These are phyloP conservation scores for Liquidambar formosana DNA, from an alignment of 164 flowering plant species.

Conservation along the genomic window DNA sequence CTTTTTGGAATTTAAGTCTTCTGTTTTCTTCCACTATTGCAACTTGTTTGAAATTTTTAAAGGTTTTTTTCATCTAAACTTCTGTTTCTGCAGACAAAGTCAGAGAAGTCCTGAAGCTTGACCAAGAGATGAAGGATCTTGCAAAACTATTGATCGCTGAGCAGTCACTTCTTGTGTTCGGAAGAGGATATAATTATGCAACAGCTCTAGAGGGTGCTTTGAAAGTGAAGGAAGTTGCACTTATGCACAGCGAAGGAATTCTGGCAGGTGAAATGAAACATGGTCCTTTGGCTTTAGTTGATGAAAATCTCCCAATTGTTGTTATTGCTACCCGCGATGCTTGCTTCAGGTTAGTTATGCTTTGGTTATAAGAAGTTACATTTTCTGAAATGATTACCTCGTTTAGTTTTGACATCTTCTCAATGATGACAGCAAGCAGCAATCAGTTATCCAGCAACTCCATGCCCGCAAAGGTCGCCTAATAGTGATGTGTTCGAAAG, in stretches of 20 bases:
- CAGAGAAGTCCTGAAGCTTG: constrained; percentile 82
- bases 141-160: constrained; percentile 72
- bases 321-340: constrained; percentile 93
- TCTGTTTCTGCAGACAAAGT: constrained; percentile 57
- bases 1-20: background rate
- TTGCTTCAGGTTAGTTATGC: constrained; percentile 76
- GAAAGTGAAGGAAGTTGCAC: constrained; percentile 96
- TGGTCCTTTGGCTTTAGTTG: constrained; percentile 97
- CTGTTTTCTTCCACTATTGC: background rate
- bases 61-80: background rate
- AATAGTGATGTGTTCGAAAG: constrained; percentile 87
- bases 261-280: constrained; percentile 99
- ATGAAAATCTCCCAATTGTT: constrained; percentile 89
- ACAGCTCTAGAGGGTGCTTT: constrained; percentile 95
- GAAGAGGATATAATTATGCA: constrained; percentile 97
- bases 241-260: constrained; percentile 98
- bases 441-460: constrained; percentile 96
- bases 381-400: background rate
- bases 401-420: constrained; percentile 12
- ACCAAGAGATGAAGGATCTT: constrained; percentile 87
- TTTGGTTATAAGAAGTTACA: background rate
- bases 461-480: constrained; percentile 95
- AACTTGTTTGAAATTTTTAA: background rate
- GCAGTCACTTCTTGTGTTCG: constrained; percentile 95
- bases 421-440: constrained; percentile 80